phyloP scores from a whole-genome alignment of 768 basidiomycete species.

The Mrakia gelida region DNA sequence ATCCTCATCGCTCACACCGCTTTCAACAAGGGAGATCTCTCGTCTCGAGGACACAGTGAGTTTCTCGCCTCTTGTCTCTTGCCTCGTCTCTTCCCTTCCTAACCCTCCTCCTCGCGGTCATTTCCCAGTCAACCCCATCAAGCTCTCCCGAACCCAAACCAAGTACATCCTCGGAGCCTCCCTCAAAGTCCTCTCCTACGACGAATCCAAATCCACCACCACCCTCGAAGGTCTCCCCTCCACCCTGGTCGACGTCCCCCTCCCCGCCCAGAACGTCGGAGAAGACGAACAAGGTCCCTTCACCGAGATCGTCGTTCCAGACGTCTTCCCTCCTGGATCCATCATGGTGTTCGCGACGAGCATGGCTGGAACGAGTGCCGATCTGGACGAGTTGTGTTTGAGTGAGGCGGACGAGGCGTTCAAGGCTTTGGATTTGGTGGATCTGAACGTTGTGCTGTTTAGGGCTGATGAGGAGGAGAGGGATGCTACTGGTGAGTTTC shows the following conservation, averaged over 20 bases:
- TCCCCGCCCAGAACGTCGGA: conserved; percentile 59
- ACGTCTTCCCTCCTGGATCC: conserved; percentile 90
- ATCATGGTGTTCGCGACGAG: conserved; percentile 89
- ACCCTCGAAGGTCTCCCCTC: conserved; percentile 68
- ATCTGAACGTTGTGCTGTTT: conserved; percentile 81
- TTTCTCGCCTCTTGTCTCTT: conserved; percentile 33
- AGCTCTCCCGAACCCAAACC: conserved; percentile 71
- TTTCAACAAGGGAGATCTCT: conserved; percentile 68
- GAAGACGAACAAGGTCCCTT: conserved; percentile 64
- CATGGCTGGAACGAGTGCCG: conserved; percentile 64
- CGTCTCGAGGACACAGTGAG: conserved; percentile 75
- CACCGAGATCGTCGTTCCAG: conserved; percentile 76
- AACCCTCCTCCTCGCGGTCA: background rate
- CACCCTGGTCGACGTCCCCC: conserved; percentile 60
- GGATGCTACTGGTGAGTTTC: conserved; percentile 62
- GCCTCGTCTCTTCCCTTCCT: conserved; percentile 2
- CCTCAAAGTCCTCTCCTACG: conserved; percentile 64
- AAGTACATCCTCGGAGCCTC: conserved; percentile 76
- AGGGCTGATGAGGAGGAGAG: conserved; percentile 86
- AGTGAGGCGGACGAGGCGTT: conserved; percentile 70
- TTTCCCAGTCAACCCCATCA: conserved; percentile 73
- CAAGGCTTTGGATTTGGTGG: conserved; percentile 67
- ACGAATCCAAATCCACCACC: conserved; percentile 50
- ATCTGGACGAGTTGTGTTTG: conserved; percentile 69
- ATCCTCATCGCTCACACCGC: conserved; percentile 87